These are phyloP conservation scores for Lophium mytilinum DNA, from an alignment of 495 filamentous ascomycete genomes.

Conservation along the genomic window DNA sequence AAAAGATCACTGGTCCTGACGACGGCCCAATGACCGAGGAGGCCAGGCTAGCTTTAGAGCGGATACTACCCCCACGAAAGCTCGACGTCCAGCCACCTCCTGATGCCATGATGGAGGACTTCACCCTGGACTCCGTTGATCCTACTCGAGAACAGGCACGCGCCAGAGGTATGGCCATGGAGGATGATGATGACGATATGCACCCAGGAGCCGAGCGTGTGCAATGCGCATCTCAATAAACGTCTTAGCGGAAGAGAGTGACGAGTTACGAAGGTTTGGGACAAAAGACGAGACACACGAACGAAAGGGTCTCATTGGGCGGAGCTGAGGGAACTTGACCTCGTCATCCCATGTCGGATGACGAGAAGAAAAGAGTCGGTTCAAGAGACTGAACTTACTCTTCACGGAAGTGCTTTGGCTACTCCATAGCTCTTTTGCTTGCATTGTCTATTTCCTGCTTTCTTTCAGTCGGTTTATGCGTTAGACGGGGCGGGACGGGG, in stretches of 20 bases:
- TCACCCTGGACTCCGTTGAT: slow-evolving; percentile 73
- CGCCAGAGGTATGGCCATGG: slow-evolving; percentile 66
- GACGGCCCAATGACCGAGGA: slow-evolving; percentile 48
- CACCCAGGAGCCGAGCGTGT: slow-evolving; percentile 83
- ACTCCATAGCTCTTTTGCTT: no score
- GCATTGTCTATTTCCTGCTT: no score
- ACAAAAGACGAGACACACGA: neutral
- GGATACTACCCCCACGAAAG: slow-evolving; percentile 67
- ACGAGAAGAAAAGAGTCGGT: no score
- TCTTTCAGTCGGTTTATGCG: no score
- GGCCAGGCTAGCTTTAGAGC: slow-evolving; percentile 56
- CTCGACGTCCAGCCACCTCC: slow-evolving; percentile 50
- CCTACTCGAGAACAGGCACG: slow-evolving; percentile 58
- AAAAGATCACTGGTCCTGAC: slow-evolving; percentile 34
- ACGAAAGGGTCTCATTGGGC: neutral
- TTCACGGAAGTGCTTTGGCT: no score
- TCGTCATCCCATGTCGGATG: no score
- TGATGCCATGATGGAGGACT: slow-evolving; percentile 88
- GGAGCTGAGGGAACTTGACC: no score
- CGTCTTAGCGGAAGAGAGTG: neutral
- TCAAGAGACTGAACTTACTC: no score
- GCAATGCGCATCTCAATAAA: slow-evolving; percentile 96
- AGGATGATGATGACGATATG: slow-evolving; percentile 83
- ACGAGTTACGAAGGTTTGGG: neutral
- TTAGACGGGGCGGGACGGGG: neutral